Conservation (phyloP, 1,284 basidiomycete genomes). For the Golubevia pallescens region DNA sequence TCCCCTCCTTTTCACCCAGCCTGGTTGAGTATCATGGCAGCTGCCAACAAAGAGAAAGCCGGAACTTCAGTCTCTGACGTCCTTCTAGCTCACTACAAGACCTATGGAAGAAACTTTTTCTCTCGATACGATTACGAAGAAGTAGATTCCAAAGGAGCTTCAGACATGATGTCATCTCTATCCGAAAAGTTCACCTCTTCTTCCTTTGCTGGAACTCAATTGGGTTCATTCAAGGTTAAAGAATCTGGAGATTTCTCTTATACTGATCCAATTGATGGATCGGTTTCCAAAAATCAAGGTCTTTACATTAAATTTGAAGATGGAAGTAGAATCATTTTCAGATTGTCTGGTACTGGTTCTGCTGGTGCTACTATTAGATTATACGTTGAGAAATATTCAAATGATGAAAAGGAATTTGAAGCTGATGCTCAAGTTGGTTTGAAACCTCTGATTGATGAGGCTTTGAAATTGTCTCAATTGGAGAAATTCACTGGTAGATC, state of each 20-base stretch:
- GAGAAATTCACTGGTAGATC: constrained; percentile 83
- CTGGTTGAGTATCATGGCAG: constrained; percentile 96
- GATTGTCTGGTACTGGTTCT: constrained; percentile 91
- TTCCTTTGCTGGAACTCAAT: constrained; percentile 59
- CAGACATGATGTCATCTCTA: constrained; percentile 80
- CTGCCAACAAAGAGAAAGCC: constrained; percentile 76
- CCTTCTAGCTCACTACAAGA: constrained; percentile 84
- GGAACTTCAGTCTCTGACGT: constrained; percentile 53
- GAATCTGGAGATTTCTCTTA: constrained; percentile 88
- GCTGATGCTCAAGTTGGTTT: constrained; percentile 85
- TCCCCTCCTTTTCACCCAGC: constrained; percentile 68
- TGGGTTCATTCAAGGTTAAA: constrained; percentile 78
- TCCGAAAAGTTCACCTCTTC: constrained; percentile 77
- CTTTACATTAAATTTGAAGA: constrained; percentile 89
- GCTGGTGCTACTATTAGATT: constrained; percentile 80
- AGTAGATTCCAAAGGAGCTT: constrained; percentile 86
- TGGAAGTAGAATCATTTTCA: constrained; percentile 91
- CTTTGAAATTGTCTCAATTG: constrained; percentile 81
- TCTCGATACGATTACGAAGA: constrained; percentile 99
- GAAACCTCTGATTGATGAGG: constrained; percentile 93
- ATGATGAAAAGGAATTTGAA: constrained; percentile 76
- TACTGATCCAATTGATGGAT: constrained; percentile 94
- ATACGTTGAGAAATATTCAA: constrained; percentile 77
- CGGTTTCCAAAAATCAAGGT: constrained; percentile 92
- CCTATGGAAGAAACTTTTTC: constrained; percentile 97